phyloP scores from a whole-genome alignment of 345 rosid species.

The Lagerstroemia speciosa region DNA sequence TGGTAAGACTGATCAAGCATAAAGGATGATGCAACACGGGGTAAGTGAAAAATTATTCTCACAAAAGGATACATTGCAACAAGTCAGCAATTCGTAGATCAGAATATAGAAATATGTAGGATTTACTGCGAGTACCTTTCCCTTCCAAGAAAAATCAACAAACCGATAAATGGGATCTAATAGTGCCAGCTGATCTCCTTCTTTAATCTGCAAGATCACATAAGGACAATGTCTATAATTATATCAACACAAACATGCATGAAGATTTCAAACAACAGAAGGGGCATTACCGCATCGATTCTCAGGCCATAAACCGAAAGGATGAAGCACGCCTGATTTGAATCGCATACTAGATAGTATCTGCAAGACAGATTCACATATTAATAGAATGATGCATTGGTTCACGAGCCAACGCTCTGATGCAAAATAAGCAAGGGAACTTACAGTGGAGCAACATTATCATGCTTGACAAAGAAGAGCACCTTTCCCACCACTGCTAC shows the following conservation, averaged over 20 bases:
- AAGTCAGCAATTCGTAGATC: neutral
- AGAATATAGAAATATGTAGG: neutral
- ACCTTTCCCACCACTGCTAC: conserved; percentile 53
- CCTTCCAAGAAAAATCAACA: conserved; percentile 49
- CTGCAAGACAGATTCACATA: conserved; percentile 22
- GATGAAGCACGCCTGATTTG: conserved; percentile 47
- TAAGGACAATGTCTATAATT: neutral
- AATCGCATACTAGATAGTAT: conserved; percentile 55
- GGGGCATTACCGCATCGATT: conserved; percentile 35
- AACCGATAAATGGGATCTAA: conserved; percentile 38
- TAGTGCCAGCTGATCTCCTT: conserved; percentile 47
- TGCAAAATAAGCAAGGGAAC: conserved; percentile 13
- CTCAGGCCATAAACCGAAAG: conserved; percentile 50
- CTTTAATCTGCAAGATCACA: conserved; percentile 43
- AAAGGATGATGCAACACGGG: neutral
- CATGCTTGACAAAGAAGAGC: conserved; percentile 50
- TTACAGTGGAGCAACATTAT: conserved; percentile 56
- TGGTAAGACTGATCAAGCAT: conserved; percentile 28
- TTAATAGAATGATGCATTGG: neutral
- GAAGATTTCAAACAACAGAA: conserved; percentile 1
- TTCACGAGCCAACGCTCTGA: neutral
- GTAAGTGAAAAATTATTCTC: neutral
- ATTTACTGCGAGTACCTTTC: conserved; percentile 31
- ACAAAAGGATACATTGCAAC: neutral
- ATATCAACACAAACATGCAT: neutral